Evolutionary conservation across 805 yeast genomes (phyloP).

Genomic region (Grigorovia jiainica): DNA sequence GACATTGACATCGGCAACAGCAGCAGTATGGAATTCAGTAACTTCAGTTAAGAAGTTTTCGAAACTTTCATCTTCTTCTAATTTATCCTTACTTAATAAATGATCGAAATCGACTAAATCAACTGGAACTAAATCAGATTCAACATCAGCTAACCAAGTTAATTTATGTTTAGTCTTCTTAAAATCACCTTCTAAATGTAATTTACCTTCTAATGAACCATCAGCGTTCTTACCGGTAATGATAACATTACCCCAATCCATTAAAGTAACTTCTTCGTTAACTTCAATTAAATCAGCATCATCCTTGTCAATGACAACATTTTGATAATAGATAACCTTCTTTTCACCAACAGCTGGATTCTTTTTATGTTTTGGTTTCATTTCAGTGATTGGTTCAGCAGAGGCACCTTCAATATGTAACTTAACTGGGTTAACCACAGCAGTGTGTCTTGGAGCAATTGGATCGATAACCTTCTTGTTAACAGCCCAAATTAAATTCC

Average conservation of each 20-base stretch:
- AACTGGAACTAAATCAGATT: conserved; percentile 59
- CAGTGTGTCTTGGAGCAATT: conserved; percentile 90
- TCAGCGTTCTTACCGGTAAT: conserved; percentile 60
- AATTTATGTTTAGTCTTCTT: conserved; percentile 89
- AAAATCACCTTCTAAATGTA: conserved; percentile 94
- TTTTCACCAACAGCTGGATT: conserved; percentile 84
- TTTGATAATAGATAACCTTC: conserved; percentile 56
- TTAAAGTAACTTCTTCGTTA: conserved; percentile 89
- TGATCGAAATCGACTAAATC: conserved; percentile 90
- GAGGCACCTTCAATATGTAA: conserved; percentile 63
- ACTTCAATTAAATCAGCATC: conserved; percentile 69
- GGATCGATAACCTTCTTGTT: conserved; percentile 98
- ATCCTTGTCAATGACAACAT: conserved; percentile 72
- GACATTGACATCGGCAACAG: conserved; percentile 73
- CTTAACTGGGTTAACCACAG: conserved; percentile 65
- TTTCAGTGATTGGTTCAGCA: conserved; percentile 48
- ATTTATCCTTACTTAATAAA: conserved; percentile 86
- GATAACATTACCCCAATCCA: conserved; percentile 98
- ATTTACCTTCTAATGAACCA: conserved; percentile 61
- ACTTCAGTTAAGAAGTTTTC: conserved; percentile 84
- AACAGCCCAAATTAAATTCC: conserved; percentile 96
- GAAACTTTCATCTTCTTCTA: conserved; percentile 89
- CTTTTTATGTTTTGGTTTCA: conserved; percentile 89
- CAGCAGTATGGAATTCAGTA: conserved; percentile 74
- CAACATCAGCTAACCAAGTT: conserved; percentile 80